Percentiles rank a stretch among this genome's conserved stretches.
phyloP scores from a whole-genome alignment of 441 rosid genomes.

The Pelargonium fulgidum region DNA sequence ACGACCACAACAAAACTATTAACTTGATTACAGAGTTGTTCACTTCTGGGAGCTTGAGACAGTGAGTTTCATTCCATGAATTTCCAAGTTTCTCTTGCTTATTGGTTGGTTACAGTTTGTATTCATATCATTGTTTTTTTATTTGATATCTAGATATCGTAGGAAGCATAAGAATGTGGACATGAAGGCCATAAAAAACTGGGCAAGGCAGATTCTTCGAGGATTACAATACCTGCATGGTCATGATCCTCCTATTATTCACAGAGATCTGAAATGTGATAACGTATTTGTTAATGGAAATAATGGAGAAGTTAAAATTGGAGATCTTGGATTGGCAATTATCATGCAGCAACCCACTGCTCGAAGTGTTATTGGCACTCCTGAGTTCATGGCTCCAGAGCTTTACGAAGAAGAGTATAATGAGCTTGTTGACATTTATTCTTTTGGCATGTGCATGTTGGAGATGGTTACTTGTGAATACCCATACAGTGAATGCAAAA shows the following conservation, averaged over 20 bases:
- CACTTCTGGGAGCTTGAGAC: constrained; percentile 70
- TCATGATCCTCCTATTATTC: constrained; percentile 62
- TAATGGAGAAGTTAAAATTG: constrained; percentile 73
- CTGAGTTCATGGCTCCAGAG: constrained; percentile 93
- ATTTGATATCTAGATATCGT: constrained; percentile 37
- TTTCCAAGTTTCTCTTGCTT: neutral
- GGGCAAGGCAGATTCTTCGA: constrained; percentile 51
- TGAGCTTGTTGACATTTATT: constrained; percentile 74
- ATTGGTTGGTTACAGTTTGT: constrained; percentile 3
- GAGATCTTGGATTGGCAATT: constrained; percentile 80
- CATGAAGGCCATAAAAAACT: constrained; percentile 36
- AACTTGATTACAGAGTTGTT: constrained; percentile 75
- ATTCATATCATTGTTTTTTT: neutral
- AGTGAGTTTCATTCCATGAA: constrained; percentile 33
- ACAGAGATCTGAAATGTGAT: constrained; percentile 75
- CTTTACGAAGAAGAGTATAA: constrained; percentile 78
- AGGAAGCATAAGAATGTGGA: constrained; percentile 68
- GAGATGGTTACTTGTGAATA: constrained; percentile 80
- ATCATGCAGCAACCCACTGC: constrained; percentile 81
- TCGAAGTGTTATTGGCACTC: constrained; percentile 73
- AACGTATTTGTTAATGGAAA: constrained; percentile 82
- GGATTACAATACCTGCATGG: constrained; percentile 63
- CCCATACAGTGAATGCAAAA: constrained; percentile 72
- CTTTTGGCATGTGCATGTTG: constrained; percentile 80
- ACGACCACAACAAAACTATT: constrained; percentile 51